Base-by-base conservation (phyloP, 441 rosid species). In the Pelargonium exstipulatum region DNA sequence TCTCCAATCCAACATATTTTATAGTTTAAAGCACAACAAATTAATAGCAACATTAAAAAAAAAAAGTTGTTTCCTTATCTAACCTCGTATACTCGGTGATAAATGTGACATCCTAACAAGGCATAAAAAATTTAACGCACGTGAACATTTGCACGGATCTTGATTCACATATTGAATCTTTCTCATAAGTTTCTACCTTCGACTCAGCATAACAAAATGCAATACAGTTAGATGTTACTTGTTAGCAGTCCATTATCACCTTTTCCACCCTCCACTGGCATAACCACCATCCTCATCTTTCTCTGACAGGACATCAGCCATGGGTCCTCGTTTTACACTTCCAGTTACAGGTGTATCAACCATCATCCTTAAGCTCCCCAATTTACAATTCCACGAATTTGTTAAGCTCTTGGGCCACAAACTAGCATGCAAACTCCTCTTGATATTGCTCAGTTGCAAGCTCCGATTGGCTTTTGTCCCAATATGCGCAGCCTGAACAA, bases 261-360 rank as follows among this genome's bases (percentile, higher is more conserved):
- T 89, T 86, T 87, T 89, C 95, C 95, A 89, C 22, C 91, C 91
- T 78, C 97, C 97, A 68, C 92, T 84, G 9, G 86, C 84, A 82
- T 79, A 85, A 71, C 93, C 93, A 18, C 83, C 84, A 20, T 76
- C 91, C 2, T 90, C 97, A 55, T 87, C 90, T 81, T 89, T 90
- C 81, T 77, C 87, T 1, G 71, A 75, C 42, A 82, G 72, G 16
- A 80, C 65, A 76, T 83, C 85, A 62, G 74, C 78, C 20, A 78
- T 3, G 1, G 79, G 77, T 14, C 83, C 83, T 45, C 69, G 76
- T 65, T 83, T 85, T 17, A 81, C 91, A 1, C 79, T 66, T 6
- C 90, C 91, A 1, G 80, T 66, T 6, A 90, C 70, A 55, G 82
- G 75, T 1, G 91, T 78, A 86, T 89, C 97, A 17, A 88, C 88